Percentiles rank a stretch among this genome's conserved stretches.
These are phyloP conservation scores for Aphanomyces stellatus DNA, from an alignment of 352 stramenopile species.

Conservation along the genomic window DNA sequence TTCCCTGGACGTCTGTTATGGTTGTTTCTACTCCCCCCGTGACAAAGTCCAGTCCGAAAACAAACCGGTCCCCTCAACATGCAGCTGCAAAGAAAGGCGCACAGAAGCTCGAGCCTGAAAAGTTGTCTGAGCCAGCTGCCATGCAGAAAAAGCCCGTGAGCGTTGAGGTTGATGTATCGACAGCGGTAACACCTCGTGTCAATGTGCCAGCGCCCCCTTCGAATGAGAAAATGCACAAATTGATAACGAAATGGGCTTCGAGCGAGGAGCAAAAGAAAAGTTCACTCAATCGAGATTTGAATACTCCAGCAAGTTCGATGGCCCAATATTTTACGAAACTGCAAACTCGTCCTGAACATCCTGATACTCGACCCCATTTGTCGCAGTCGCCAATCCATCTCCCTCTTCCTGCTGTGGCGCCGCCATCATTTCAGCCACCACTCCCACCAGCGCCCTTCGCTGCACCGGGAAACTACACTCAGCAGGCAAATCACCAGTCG, in stretches of 20 bases:
- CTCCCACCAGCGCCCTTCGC: no score
- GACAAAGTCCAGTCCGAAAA: constrained; percentile 2
- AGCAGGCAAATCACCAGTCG: no score
- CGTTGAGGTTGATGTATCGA: background rate
- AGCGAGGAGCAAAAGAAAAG: constrained; percentile 10
- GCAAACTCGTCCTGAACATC: background rate
- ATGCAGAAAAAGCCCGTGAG: background rate
- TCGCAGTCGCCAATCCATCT: background rate
- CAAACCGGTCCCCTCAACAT: background rate
- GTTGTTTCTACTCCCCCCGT: constrained; percentile 49
- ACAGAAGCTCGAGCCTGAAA: background rate
- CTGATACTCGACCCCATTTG: background rate
- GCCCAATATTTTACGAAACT: constrained; percentile 16
- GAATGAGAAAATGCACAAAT: constrained; percentile 11
- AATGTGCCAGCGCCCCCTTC: constrained; percentile 9
- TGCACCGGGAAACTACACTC: no score
- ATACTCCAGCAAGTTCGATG: constrained; percentile 5
- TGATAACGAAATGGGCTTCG: constrained; percentile 13
- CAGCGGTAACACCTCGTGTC: background rate
- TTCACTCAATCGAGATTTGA: constrained; percentile 3
- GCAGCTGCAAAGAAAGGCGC: background rate
- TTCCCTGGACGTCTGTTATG: constrained; percentile 87
- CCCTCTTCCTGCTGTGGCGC: background rate
- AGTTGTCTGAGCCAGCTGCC: background rate
- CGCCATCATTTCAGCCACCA: background rate